Conservation (phyloP, 1,284 basidiomycete species). For the Ceratobasidium sp. region DNA sequence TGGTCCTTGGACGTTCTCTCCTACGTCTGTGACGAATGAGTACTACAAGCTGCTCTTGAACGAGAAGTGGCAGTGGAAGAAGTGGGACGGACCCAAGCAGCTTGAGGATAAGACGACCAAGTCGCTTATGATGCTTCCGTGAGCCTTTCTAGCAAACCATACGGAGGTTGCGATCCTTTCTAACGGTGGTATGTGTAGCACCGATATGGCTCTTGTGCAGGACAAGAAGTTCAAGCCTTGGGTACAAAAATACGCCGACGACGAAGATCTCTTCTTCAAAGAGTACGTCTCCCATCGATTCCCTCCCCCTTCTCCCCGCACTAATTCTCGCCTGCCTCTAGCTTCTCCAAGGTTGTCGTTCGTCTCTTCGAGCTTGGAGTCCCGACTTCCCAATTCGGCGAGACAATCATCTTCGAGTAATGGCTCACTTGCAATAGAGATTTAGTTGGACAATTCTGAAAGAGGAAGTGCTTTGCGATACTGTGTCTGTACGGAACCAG, state of each 20-base stretch:
- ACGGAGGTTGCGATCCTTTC: constrained; percentile 28
- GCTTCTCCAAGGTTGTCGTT: constrained; percentile 81
- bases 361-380: constrained; percentile 91
- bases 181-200: constrained; percentile 57
- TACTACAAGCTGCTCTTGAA: constrained; percentile 89
- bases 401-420: constrained; percentile 23
- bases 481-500: no score
- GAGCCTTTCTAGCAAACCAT: constrained; percentile 53
- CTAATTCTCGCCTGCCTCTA: constrained; percentile 52
- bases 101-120: constrained; percentile 91
- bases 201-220: constrained; percentile 83
- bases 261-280: constrained; percentile 87
- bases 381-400: constrained; percentile 73
- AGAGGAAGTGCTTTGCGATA: no score
- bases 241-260: constrained; percentile 84
- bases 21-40: constrained; percentile 88
- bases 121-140: constrained; percentile 95
- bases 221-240: constrained; percentile 92
- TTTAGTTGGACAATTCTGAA: no score
- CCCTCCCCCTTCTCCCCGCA: constrained; percentile 17
- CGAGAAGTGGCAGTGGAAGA: constrained; percentile 89
- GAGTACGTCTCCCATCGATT: constrained; percentile 66
- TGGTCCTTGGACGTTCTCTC: constrained; percentile 92
- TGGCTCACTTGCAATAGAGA: no score
- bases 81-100: constrained; percentile 94